Conservation (phyloP, 2,329 filamentous ascomycete genomes). For the Juglanconis oblonga region DNA sequence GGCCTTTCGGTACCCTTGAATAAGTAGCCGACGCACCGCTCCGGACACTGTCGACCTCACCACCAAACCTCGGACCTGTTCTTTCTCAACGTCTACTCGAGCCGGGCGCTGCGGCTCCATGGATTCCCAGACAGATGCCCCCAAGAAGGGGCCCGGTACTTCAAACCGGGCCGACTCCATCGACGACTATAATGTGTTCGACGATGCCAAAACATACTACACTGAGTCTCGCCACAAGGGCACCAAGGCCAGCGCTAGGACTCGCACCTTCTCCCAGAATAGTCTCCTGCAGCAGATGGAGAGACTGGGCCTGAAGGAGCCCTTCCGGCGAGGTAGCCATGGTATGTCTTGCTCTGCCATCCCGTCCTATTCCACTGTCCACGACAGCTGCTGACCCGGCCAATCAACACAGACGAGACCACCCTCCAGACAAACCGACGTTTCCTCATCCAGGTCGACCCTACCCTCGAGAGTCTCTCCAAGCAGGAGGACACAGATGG, state of each 20-base stretch:
- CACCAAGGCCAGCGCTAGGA: slow-evolving; percentile 44
- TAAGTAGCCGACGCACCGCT: neutral
- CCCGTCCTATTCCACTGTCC: neutral
- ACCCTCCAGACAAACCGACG: slow-evolving; percentile 64
- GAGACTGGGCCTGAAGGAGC: slow-evolving; percentile 48
- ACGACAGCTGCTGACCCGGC: neutral
- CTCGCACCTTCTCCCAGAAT: slow-evolving; percentile 59
- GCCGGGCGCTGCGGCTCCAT: slow-evolving; percentile 1
- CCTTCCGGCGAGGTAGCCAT: slow-evolving; percentile 58
- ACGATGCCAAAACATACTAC: slow-evolving; percentile 60
- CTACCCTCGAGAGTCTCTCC: slow-evolving; percentile 74
- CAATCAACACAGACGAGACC: slow-evolving; percentile 62
- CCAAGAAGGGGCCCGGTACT: slow-evolving; percentile 2
- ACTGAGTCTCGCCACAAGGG: slow-evolving; percentile 52
- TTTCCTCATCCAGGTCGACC: slow-evolving; percentile 84
- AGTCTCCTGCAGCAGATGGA: slow-evolving; percentile 52
- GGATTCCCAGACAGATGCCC: slow-evolving; percentile 9
- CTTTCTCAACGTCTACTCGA: neutral
- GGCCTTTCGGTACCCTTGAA: neutral
- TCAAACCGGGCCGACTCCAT: slow-evolving; percentile 32
- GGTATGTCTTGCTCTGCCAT: slow-evolving; percentile 35
- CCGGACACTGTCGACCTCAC: neutral
- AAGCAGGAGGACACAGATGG: slow-evolving; percentile 88
- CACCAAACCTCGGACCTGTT: neutral
- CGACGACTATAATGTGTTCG: slow-evolving; percentile 49